These are phyloP conservation scores for Plasmopara muralis DNA, from an alignment of 352 stramenopile genomes.

Conservation along the genomic window DNA sequence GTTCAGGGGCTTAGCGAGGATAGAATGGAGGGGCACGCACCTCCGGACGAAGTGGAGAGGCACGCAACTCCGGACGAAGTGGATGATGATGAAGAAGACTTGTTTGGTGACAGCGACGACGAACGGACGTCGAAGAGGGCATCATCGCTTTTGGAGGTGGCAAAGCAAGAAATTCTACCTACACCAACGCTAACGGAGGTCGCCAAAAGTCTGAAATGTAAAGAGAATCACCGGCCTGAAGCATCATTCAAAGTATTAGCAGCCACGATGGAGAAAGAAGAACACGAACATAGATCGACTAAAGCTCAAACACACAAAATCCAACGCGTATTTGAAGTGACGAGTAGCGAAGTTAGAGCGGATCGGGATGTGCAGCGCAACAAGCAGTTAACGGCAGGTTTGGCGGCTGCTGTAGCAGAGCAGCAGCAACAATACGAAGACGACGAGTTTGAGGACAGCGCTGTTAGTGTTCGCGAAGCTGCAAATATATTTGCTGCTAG, in stretches of 20 bases:
- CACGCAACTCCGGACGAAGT: conserved; percentile 2
- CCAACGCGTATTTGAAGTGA: conserved; percentile 20
- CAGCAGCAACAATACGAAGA: conserved; percentile 41
- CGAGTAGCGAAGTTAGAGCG: conserved; percentile 9
- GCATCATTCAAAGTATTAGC: conserved; percentile 27
- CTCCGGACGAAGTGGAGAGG: conserved; percentile 2
- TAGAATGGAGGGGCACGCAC: too few relatives aligned
- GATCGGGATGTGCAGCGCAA: conserved; percentile 18
- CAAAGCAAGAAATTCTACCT: conserved; percentile 25
- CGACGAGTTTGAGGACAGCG: conserved; percentile 46
- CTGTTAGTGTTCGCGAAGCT: conserved; percentile 16
- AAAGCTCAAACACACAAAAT: conserved; percentile 17
- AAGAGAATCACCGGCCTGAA: conserved; percentile 6
- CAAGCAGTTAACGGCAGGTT: conserved; percentile 20
- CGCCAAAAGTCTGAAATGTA: conserved; percentile 12
- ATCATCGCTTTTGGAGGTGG: conserved; percentile 29
- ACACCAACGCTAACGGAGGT: conserved; percentile 1
- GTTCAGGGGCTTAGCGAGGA: conserved; percentile 19
- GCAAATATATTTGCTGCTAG: conserved; percentile 16
- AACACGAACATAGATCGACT: conserved; percentile 17
- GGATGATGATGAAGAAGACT: conserved; percentile 23
- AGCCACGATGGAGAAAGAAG: conserved; percentile 36
- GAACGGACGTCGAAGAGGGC: conserved; percentile 12
- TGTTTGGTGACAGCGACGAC: conserved; percentile 28
- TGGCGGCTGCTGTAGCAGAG: conserved; percentile 34